Evolutionary conservation across 2,329 filamentous ascomycete genomes (phyloP).

Genomic region (Teratosphaeria pseudoeucalypti): DNA sequence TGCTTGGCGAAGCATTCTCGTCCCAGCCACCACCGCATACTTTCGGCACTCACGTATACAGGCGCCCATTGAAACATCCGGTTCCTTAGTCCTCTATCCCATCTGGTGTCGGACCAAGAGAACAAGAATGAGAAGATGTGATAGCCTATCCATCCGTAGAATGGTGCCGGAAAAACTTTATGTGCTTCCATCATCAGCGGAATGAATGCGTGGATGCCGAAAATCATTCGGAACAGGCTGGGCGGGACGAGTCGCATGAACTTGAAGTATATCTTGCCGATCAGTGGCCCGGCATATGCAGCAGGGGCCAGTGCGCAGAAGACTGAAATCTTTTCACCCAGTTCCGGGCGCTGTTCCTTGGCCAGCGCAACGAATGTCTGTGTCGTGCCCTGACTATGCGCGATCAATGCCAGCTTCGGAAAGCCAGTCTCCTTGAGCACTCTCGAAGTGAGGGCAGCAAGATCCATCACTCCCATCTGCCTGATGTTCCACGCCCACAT

Average conservation of each 20-base stretch:
- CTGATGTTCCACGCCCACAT: slow-evolving; percentile 98
- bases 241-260: slow-evolving; percentile 79
- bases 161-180: slow-evolving; percentile 46
- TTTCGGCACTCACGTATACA: slow-evolving; percentile 79
- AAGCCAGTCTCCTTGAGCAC: slow-evolving; percentile 78
- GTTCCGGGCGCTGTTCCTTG: slow-evolving; percentile 77
- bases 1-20: slow-evolving; percentile 75
- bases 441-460: slow-evolving; percentile 68
- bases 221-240: slow-evolving; percentile 64
- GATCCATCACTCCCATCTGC: slow-evolving; percentile 84
- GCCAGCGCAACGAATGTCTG: slow-evolving; percentile 79
- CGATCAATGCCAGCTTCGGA: slow-evolving; percentile 68
- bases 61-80: slow-evolving; percentile 89
- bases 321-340: slow-evolving; percentile 72
- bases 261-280: slow-evolving; percentile 81
- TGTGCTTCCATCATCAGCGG: slow-evolving; percentile 88
- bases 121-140: slow-evolving; percentile 84
- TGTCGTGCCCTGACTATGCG: slow-evolving; percentile 85
- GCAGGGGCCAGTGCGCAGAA: slow-evolving; percentile 88
- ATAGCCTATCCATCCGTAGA: slow-evolving; percentile 80
- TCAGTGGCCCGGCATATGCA: slow-evolving; percentile 76
- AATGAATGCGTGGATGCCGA: slow-evolving; percentile 89
- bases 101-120: slow-evolving; percentile 72
- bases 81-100: slow-evolving; percentile 69
- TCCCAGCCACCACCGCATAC: slow-evolving; percentile 93